Percentiles rank a stretch among this genome's conserved stretches.
These are phyloP conservation scores for Fusarium transvaalense DNA, from an alignment of 2,329 filamentous ascomycete genomes.

Conservation along the genomic window DNA sequence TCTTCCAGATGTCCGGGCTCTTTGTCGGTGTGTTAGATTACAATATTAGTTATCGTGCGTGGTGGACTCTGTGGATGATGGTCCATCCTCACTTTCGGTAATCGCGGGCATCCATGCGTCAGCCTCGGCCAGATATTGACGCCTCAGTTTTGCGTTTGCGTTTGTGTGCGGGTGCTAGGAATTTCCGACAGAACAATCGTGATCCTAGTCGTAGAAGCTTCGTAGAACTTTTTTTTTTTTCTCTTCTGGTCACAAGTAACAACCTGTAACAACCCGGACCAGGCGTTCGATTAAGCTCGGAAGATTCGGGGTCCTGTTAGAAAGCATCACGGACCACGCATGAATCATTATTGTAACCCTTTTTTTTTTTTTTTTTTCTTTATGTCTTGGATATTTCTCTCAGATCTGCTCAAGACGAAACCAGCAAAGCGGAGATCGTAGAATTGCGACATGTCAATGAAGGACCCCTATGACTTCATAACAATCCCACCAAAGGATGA, in stretches of 20 bases:
- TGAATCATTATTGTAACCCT: constrained; percentile 7
- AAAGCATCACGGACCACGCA: constrained; percentile 17
- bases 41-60: background rate
- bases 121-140: constrained; percentile 28
- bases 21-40: constrained; percentile 28
- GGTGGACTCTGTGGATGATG: constrained; percentile 11
- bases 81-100: constrained; percentile 31
- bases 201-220: constrained; percentile 6
- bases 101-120: constrained; percentile 31
- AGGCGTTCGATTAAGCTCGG: constrained; percentile 13
- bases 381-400: background rate
- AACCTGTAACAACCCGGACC: constrained; percentile 3
- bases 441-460: constrained; percentile 23
- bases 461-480: constrained; percentile 52
- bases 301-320: constrained; percentile 19
- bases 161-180: background rate
- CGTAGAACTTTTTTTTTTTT: constrained; percentile 17
- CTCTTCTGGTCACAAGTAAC: background rate
- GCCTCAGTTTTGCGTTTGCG: constrained; percentile 27
- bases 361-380: background rate
- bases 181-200: background rate
- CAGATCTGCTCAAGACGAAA: constrained; percentile 10
- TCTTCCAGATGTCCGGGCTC: constrained; percentile 20
- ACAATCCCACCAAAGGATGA: constrained; percentile 19
- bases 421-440: constrained; percentile 3